Percentiles rank a stretch among this genome's conserved stretches.
phyloP scores from a whole-genome alignment of 371 early-diverging fungal species.

The Rhizopus microsporus region DNA sequence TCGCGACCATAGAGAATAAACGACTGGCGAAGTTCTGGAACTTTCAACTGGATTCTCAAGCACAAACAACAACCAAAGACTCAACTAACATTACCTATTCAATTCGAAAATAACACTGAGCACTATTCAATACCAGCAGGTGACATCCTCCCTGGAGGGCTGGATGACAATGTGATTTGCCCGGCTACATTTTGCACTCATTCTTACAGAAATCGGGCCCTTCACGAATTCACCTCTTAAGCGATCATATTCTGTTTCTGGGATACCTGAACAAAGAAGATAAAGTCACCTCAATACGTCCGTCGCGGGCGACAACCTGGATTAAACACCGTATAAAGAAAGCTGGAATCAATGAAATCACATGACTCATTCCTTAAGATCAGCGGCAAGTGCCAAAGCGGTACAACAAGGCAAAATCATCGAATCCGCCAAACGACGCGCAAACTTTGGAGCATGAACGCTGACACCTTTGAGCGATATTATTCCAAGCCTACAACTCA shows the following conservation, averaged over 20 bases:
- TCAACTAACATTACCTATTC: too few relatives aligned
- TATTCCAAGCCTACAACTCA: neutral
- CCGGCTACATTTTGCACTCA: too few relatives aligned
- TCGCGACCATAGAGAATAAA: too few relatives aligned
- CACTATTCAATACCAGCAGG: too few relatives aligned
- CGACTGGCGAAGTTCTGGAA: too few relatives aligned
- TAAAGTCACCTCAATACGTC: neutral
- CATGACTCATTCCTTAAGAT: slow-evolving; percentile 9
- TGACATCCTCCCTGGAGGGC: too few relatives aligned
- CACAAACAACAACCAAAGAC: too few relatives aligned
- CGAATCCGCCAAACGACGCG: neutral
- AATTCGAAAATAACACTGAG: too few relatives aligned
- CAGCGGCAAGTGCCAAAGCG: slow-evolving; percentile 16
- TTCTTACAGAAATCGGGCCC: too few relatives aligned
- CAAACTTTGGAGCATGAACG: neutral
- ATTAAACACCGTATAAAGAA: slow-evolving; percentile 3
- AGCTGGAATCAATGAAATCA: slow-evolving; percentile 4
- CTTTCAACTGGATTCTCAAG: too few relatives aligned
- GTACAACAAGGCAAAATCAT: neutral
- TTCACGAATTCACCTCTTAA: too few relatives aligned
- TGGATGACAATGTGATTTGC: too few relatives aligned
- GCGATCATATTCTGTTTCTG: slow-evolving; percentile 12
- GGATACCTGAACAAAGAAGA: slow-evolving; percentile 7
- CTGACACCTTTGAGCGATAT: neutral
- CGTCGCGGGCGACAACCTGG: slow-evolving; percentile 3